Evolutionary conservation across 352 stramenopile genomes (phyloP).

Genomic region (Phytophthora vignae): DNA sequence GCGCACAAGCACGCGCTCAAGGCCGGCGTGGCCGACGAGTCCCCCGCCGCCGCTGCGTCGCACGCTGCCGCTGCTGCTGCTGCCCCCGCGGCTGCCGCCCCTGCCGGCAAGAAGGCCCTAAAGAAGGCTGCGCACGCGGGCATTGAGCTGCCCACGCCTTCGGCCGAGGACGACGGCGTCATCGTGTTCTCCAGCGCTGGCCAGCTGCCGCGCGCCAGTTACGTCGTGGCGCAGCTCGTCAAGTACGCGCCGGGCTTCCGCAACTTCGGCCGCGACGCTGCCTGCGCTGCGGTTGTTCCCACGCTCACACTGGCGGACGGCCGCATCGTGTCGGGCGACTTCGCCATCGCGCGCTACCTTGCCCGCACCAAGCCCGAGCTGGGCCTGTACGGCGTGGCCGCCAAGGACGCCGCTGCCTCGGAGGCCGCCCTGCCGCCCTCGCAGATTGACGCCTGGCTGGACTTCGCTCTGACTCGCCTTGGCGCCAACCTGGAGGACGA

Average conservation of each 20-base stretch:
- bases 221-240: slow-evolving; percentile 65
- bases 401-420: slow-evolving; percentile 55
- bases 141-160: slow-evolving; percentile 54
- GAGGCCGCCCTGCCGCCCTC: slow-evolving; percentile 43
- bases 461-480: slow-evolving; percentile 89
- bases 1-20: slow-evolving; percentile 81
- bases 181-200: slow-evolving; percentile 72
- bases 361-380: slow-evolving; percentile 47
- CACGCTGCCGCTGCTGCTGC: slow-evolving; percentile 12
- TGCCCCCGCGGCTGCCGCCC: slow-evolving; percentile 9
- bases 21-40: slow-evolving; percentile 39
- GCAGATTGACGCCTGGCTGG: slow-evolving; percentile 94
- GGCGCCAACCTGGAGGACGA: slow-evolving; percentile 38
- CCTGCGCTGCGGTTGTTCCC: slow-evolving; percentile 61
- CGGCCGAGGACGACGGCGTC: slow-evolving; percentile 54
- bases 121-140: slow-evolving; percentile 42
- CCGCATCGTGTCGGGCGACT: slow-evolving; percentile 80
- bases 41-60: slow-evolving; percentile 18
- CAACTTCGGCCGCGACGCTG: slow-evolving; percentile 51
- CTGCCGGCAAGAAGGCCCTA: slow-evolving; percentile 34
- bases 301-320: slow-evolving; percentile 65
- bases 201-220: slow-evolving; percentile 71
- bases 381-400: slow-evolving; percentile 66
- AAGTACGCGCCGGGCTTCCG: slow-evolving; percentile 61
- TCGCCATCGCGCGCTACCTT: slow-evolving; percentile 80